Percentiles rank a stretch among this genome's conserved stretches.
phyloP scores from a whole-genome alignment of 768 basidiomycete genomes.

The Suillus americanus region DNA sequence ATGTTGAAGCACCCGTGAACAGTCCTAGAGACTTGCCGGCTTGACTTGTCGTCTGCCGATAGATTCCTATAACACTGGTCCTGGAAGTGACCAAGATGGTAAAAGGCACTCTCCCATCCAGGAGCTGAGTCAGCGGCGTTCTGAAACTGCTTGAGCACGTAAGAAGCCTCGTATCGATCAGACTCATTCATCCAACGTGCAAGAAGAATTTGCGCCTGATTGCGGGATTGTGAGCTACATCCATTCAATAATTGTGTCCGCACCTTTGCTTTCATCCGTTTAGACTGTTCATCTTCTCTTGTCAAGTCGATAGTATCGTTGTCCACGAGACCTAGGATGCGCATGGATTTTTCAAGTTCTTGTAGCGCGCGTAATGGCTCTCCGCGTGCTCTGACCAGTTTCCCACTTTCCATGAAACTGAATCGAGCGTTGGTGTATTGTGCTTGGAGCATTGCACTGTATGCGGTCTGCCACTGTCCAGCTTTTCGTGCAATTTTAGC shows the following conservation, averaged over 20 bases:
- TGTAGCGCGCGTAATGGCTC: slow-evolving; percentile 84
- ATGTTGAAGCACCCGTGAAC: background rate
- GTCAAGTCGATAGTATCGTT: slow-evolving; percentile 57
- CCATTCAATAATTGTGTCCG: slow-evolving; percentile 7
- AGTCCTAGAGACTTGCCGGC: slow-evolving; percentile 37
- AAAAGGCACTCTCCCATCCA: slow-evolving; percentile 81
- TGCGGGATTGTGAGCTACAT: slow-evolving; percentile 3
- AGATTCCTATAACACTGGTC: slow-evolving; percentile 72
- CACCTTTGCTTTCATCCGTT: slow-evolving; percentile 72
- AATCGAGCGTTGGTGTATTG: slow-evolving; percentile 68
- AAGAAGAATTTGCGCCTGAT: slow-evolving; percentile 72
- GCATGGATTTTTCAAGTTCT: slow-evolving; percentile 79
- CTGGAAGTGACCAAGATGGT: slow-evolving; percentile 85
- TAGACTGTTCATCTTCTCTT: slow-evolving; percentile 45
- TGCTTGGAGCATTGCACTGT: slow-evolving; percentile 92
- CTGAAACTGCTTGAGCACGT: slow-evolving; percentile 60
- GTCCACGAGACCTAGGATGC: slow-evolving; percentile 43
- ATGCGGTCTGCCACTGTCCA: slow-evolving; percentile 94
- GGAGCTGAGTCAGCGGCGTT: slow-evolving; percentile 49
- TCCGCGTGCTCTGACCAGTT: slow-evolving; percentile 75
- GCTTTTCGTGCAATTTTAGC: slow-evolving; percentile 97
- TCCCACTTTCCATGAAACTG: slow-evolving; percentile 88
- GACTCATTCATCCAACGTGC: slow-evolving; percentile 94
- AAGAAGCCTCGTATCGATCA: slow-evolving; percentile 68
- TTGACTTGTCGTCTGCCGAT: slow-evolving; percentile 48